phyloP scores from a whole-genome alignment of 352 stramenopile genomes.

The Pythium aristosporum region DNA sequence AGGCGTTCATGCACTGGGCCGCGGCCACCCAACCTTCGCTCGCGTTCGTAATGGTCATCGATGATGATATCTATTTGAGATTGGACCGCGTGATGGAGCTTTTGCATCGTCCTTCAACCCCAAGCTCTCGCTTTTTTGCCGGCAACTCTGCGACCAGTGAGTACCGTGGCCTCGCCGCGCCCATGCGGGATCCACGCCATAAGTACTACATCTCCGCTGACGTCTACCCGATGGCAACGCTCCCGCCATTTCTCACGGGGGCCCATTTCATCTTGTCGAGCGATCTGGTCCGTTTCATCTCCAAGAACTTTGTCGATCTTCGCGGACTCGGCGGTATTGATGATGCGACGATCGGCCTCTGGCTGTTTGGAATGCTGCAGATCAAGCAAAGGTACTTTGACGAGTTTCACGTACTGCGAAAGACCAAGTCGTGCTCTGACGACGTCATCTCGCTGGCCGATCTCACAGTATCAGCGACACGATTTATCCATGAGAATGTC shows the following conservation, averaged over 20 bases:
- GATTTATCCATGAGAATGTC: background rate
- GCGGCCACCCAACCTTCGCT: background rate
- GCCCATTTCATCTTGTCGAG: constrained; percentile 52
- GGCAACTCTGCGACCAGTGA: constrained; percentile 1
- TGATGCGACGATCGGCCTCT: constrained; percentile 47
- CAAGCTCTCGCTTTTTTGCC: background rate
- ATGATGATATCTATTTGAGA: constrained; percentile 44
- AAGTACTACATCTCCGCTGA: constrained; percentile 39
- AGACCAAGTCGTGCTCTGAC: constrained; percentile 1
- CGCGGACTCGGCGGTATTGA: constrained; percentile 28
- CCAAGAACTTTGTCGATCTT: constrained; percentile 28
- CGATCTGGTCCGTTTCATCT: constrained; percentile 40
- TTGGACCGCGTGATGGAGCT: background rate
- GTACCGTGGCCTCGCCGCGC: background rate
- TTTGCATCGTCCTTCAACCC: background rate
- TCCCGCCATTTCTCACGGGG: constrained; percentile 43
- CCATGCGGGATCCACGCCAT: constrained; percentile 29
- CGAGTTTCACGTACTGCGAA: constrained; percentile 38
- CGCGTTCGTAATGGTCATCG: constrained; percentile 35
- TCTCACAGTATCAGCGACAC: constrained; percentile 21
- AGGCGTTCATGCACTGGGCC: constrained; percentile 6
- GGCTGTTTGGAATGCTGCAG: constrained; percentile 37
- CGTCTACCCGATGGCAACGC: constrained; percentile 33
- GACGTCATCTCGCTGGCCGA: constrained; percentile 43
- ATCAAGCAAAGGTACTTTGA: constrained; percentile 35